Percentiles rank a stretch among this genome's conserved stretches.
phyloP scores from a whole-genome alignment of 768 basidiomycete species.

The Punctularia strigosozonata region DNA sequence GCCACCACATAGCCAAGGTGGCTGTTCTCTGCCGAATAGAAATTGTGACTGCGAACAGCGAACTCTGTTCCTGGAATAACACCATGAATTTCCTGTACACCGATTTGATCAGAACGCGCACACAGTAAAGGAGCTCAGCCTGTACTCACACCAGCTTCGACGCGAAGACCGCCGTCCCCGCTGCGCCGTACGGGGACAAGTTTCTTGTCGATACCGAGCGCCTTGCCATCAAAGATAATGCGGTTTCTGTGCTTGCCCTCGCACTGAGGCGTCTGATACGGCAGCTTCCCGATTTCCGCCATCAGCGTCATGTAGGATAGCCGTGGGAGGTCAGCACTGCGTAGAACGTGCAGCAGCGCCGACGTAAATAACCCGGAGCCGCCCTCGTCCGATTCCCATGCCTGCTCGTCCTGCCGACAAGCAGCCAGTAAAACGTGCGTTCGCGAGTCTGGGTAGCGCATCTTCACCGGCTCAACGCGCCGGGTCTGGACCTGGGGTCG shows the following conservation, averaged over 20 bases:
- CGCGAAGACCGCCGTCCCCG: neutral
- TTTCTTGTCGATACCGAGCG: conserved; percentile 38
- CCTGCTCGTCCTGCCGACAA: conserved; percentile 40
- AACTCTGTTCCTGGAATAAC: too few relatives aligned
- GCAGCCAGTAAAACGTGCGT: conserved; percentile 48
- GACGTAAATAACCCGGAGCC: conserved; percentile 53
- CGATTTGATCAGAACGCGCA: too few relatives aligned
- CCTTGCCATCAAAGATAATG: conserved; percentile 41
- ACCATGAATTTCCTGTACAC: too few relatives aligned
- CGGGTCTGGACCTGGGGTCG: neutral
- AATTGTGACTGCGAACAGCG: too few relatives aligned
- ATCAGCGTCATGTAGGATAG: conserved; percentile 23
- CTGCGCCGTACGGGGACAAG: conserved; percentile 30
- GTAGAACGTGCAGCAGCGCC: conserved; percentile 43
- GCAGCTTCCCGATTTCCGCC: too few relatives aligned
- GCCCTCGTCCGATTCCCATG: conserved; percentile 49
- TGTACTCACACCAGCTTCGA: neutral
- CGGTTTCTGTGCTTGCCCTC: conserved; percentile 36
- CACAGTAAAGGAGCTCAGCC: too few relatives aligned
- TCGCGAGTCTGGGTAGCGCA: conserved; percentile 33
- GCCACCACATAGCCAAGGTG: too few relatives aligned
- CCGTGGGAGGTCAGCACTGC: conserved; percentile 34
- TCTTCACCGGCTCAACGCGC: conserved; percentile 34
- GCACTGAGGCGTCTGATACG: conserved; percentile 40
- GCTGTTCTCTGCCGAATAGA: too few relatives aligned